Base-by-base conservation (phyloP, 495 filamentous ascomycete genomes). In the Talaromyces borbonicus region DNA sequence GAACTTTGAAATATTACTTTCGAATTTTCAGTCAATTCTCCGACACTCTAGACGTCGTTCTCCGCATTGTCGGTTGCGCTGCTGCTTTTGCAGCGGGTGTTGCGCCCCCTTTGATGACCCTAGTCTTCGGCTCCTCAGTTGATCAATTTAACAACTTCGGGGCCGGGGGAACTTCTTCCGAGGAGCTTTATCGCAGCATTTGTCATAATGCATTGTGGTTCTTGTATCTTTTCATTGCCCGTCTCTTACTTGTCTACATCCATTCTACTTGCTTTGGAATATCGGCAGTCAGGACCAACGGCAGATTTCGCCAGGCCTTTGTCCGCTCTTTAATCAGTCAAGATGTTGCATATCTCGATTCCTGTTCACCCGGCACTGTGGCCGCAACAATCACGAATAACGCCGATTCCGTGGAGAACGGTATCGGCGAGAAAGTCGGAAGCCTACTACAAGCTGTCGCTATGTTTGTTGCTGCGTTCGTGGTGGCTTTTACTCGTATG, bases 61-160 rank as follows among this genome's bases (percentile, higher is more conserved):
- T 33, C 6, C n/a, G 31, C 5, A 33, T 7, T 5, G n/a, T 12
- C 16, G 31, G 11, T 5, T 14, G n/a, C 12, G 16, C 16, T 33
- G n/a, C 31, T 14, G 31, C 72, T 1, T 66, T 78, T 46, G 71
- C 66, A 2, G 62, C 68, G 9, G 75, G 75, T 7, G 62, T 69
- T n/a, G 50, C 62, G 3, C 22, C 66, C 18, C 67, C 67, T 9
- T 46, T 71, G 1, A 67, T 68, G 65, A 66, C 56, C 26, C 52
- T 69, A 29, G 47, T 71, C 7, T 68, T 69, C 46, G 64, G 66
- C 18, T 43, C 54, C 20, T 59, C 63, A 16, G 56, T 57, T 9
- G 55, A 51, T 36, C 49, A 55, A 2, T 66, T 68, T 53, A 61
- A 47, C 38, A 45, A 48, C 18, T 67, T 58, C 31, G 50, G 46